Evolutionary conservation across 805 yeast species (phyloP), one percentile per base, ranked within the genome.

Genomic region (Cyberlindnera misumaiensis): DNA sequence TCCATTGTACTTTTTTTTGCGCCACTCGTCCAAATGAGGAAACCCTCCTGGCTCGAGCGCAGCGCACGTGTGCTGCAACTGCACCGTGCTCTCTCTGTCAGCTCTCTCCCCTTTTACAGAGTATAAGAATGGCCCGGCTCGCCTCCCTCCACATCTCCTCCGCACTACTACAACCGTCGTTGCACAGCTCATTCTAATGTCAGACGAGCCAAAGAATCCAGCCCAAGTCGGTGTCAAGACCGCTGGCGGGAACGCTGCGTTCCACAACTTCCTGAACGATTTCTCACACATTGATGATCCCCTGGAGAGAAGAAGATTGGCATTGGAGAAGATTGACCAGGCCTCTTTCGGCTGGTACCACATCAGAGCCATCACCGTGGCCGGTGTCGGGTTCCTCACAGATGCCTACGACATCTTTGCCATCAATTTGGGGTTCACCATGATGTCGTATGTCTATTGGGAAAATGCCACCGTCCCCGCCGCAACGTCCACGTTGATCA

Each of bases 321-420:
- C 94, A 31, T 67, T 84, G 57, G 87, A 83, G 60, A 83, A 83
- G 58, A 84, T 84, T 47, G 95, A 84, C 63, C 78, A 80, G 49
- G 84, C 87, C 39, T 62, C 70, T 1, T 84, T 84, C 51, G 85
- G 89, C 42, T 80, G 88, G 93, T 80, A 83, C 55, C 93, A 84
- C 55, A 63, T 83, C 38, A 76, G 86, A 64, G 83, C 87, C 69
- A 83, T 85, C 53, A 59, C 75, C 62, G 87, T 85, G 58, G 95
- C 95, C 11, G 87, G 96, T 70, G 93, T 87, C 48, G 96, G 96
- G 60, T 87, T 87, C 77, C 62, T 88, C 64, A 87, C 95, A 22
- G 96, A 87, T 65, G 77, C 96, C 40, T 87, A 88, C 63, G 96
- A 88, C 70, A 84, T 88, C 50, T 88, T 87, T 55, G 89, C 96